Conservation (phyloP, 1,284 basidiomycete genomes). For the Caloboletus firmus region DNA sequence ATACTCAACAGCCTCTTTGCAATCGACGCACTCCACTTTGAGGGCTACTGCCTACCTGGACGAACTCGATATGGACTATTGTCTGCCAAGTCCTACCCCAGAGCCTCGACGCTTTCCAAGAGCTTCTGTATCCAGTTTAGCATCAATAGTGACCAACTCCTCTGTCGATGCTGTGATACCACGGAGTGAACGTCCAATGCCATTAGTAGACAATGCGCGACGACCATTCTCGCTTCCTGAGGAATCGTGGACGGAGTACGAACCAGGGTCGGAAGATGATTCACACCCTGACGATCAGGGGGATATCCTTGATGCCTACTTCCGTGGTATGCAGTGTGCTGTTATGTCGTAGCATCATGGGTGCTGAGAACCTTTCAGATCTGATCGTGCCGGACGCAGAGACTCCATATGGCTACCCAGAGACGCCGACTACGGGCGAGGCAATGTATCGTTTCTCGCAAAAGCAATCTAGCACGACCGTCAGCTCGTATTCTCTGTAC, state of each 20-base stretch:
- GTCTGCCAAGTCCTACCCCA: conserved; percentile 38
- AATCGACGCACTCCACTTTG: conserved; percentile 25
- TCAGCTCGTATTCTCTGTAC: conserved; percentile 13
- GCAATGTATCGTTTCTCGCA: conserved; percentile 11
- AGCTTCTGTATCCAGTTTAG: conserved; percentile 57
- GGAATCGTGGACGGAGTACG: conserved; percentile 36
- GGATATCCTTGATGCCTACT: conserved; percentile 50
- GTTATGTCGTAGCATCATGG: not conserved
- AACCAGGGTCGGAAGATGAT: conserved; percentile 19
- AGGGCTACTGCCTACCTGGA: conserved; percentile 37
- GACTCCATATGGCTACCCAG: conserved; percentile 11
- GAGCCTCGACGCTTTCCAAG: conserved; percentile 36
- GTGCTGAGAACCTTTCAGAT: conserved; percentile 32
- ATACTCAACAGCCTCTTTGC: conserved; percentile 24
- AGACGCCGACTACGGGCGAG: conserved; percentile 23
- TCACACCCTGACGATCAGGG: conserved; percentile 40
- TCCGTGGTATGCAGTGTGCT: conserved; percentile 40
- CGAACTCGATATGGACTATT: conserved; percentile 42
- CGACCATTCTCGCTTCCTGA: conserved; percentile 20
- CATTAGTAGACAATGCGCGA: not conserved
- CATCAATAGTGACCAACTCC: conserved; percentile 55
- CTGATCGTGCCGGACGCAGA: conserved; percentile 38
- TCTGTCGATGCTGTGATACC: conserved; percentile 58
- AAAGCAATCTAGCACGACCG: conserved; percentile 4
- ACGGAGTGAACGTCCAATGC: conserved; percentile 23